phyloP scores from a whole-genome alignment of 1,284 basidiomycete species.

The Apiotrichum akiyoshidainum region DNA sequence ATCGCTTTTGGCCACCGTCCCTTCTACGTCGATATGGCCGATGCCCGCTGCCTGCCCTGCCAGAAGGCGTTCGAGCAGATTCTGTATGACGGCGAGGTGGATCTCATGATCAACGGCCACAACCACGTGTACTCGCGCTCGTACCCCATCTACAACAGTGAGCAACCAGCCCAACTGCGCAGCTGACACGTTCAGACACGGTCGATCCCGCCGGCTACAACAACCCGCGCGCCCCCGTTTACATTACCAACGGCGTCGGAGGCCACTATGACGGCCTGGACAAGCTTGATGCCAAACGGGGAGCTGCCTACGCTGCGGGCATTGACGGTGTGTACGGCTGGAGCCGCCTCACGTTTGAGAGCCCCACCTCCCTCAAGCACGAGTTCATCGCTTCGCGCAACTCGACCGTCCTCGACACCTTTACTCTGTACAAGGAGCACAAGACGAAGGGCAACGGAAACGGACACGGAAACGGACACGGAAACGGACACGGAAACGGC shows the following conservation, averaged over 20 bases:
- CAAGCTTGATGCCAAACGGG: constrained; percentile 24
- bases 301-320: constrained; percentile 26
- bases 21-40: constrained; percentile 25
- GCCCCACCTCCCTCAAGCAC: constrained; percentile 34
- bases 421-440: constrained; percentile 27
- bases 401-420: constrained; percentile 25
- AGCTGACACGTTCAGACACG: constrained; percentile 17
- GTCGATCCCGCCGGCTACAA: constrained; percentile 31
- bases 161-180: background rate
- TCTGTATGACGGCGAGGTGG: constrained; percentile 44
- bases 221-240: constrained; percentile 27
- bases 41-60: constrained; percentile 28
- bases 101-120: constrained; percentile 43
- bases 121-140: constrained; percentile 45
- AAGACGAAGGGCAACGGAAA: background rate
- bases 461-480: constrained; percentile 2
- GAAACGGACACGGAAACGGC: constrained; percentile 4
- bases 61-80: constrained; percentile 45
- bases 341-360: constrained; percentile 39
- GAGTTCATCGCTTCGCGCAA: constrained; percentile 28
- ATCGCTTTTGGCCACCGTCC: constrained; percentile 45
- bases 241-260: constrained; percentile 44
- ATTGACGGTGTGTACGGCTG: constrained; percentile 38
- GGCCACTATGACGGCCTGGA: constrained; percentile 45
- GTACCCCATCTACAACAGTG: constrained; percentile 38